Base-by-base conservation (phyloP, 2,329 filamentous ascomycete genomes). In the Fonsecaea pugnacius region DNA sequence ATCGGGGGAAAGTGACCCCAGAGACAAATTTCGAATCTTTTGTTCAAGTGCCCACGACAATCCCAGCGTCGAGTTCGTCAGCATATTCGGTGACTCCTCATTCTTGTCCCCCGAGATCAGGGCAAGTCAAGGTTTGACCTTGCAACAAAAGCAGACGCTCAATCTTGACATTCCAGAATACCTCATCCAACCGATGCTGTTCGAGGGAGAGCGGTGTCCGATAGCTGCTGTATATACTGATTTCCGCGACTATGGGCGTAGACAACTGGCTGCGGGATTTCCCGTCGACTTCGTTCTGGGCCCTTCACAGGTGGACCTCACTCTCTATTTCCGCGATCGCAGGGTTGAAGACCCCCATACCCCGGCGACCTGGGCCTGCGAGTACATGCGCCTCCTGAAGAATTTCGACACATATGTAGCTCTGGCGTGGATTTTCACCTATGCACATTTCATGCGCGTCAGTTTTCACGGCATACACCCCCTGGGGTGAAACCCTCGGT, bases 371-470 rank as follows among this genome's bases (percentile, higher is more conserved):
- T 63, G 62, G 62, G 62, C 62, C 27, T 63, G 62, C 27, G 54
- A 63, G 38, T 63, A 59, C 40, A 63, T 63, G 62, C 50, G 56
- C n/a, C 62, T 63, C 16, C 56, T 63, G 7, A 55, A 35, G 24
- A 43, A 50, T 50, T 56, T 60, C 30, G 62, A 63, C 50, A 60
- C 53, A 38, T 63, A 55, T 27, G 55, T 63, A 6, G 50, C 62
- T 7, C 32, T 63, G 27, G 62, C 62, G 1, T 55, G 18, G 30
- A 43, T 63, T 27, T 63, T 50, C 51, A 59, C 56, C 9, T 60
- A 48, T 50, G 40, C 62, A 35, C 38, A 59, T 52, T 65, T 65
- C 52, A 65, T 65, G 62, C 57, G 62, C 40, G 62, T 65, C 35
- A 58, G 62, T 61, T 9, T 9, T 33, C 51, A 18, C 30, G 30